phyloP scores from a whole-genome alignment of 2,329 filamentous ascomycete species.

The Diplocarpon mali region DNA sequence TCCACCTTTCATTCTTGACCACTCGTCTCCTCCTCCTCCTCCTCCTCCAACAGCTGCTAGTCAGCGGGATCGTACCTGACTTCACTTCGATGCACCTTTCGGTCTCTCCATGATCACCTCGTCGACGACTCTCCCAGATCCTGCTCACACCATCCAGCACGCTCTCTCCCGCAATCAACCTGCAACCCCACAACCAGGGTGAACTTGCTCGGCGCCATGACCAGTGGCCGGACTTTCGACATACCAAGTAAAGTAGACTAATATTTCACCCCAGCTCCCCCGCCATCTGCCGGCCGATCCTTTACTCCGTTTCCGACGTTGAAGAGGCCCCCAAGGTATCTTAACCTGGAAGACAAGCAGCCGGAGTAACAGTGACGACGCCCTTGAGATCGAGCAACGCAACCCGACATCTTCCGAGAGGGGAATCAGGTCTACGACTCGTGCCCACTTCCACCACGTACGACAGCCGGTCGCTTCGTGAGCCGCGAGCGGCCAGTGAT shows the following conservation, averaged over 20 bases:
- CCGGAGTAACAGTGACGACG: neutral
- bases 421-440: conserved; percentile 1
- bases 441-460: conserved; percentile 6
- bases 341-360: neutral
- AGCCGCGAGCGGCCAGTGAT: conserved; percentile 18
- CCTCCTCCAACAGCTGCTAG: neutral
- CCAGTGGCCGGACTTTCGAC: neutral
- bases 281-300: conserved; percentile 7
- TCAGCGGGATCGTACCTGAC: conserved; percentile 13
- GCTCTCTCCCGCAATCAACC: conserved; percentile 3
- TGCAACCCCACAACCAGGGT: neutral
- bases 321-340: conserved; percentile 1
- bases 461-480: conserved; percentile 17
- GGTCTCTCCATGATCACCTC: conserved; percentile 3
- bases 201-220: neutral
- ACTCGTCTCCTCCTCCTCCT: neutral
- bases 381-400: conserved; percentile 3
- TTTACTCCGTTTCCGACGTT: conserved; percentile 6
- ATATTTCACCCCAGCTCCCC: conserved; percentile 11
- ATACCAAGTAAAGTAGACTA: conserved; percentile 15
- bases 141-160: conserved; percentile 9
- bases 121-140: conserved; percentile 8
- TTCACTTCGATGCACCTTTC: conserved; percentile 6
- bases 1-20: neutral
- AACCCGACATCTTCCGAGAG: conserved; percentile 4